phyloP scores from a whole-genome alignment of 140 eudicot genomes.

The Bidens hawaiensis region DNA sequence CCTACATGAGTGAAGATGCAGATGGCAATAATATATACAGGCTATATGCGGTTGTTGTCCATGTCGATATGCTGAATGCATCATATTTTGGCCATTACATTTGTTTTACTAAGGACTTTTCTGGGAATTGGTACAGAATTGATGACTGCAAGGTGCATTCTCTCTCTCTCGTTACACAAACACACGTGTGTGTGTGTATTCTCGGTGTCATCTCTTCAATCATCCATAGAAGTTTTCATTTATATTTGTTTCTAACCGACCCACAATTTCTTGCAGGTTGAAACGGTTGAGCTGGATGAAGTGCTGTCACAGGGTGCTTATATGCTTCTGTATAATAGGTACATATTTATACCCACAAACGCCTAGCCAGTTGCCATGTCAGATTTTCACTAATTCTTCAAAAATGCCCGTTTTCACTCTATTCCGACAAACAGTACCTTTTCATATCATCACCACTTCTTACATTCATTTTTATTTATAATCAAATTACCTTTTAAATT shows the following conservation, averaged over 20 bases:
- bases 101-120: conserved; percentile 69
- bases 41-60: conserved; percentile 88
- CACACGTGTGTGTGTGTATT: neutral
- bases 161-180: conserved; percentile 6
- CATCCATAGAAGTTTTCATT: neutral
- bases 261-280: conserved; percentile 47
- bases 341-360: too few species aligned
- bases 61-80: conserved; percentile 93
- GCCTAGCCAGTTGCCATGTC: too few species aligned
- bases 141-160: conserved; percentile 79
- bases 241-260: neutral
- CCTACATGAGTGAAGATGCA: conserved; percentile 69
- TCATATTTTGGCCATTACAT: conserved; percentile 91
- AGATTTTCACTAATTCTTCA: too few species aligned
- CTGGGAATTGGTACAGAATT: conserved; percentile 81
- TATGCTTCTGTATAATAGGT: conserved; percentile 95
- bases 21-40: conserved; percentile 53
- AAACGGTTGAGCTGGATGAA: conserved; percentile 69
- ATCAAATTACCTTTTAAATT: too few species aligned
- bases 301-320: conserved; percentile 94
- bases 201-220: neutral
- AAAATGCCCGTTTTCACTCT: too few species aligned
- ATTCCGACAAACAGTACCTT: too few species aligned
- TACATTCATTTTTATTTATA: too few species aligned
- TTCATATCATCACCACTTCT: too few species aligned